Percentiles rank a stretch among this genome's conserved stretches.
Conservation (phyloP, 805 yeast species). For the Candida adriatica region DNA sequence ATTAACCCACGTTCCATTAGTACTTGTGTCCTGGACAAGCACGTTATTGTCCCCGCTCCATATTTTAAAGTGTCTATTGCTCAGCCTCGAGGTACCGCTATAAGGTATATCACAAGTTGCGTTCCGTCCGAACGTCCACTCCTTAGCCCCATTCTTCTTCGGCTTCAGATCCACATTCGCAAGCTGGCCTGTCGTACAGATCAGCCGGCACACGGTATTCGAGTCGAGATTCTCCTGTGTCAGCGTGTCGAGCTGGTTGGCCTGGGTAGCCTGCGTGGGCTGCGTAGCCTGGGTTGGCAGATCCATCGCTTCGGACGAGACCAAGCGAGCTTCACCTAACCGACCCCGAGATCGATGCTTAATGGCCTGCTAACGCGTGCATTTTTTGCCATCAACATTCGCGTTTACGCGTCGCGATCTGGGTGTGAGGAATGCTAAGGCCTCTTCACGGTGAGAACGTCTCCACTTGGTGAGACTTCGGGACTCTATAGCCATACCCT, state of each 20-base stretch:
- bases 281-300: conserved; percentile 35
- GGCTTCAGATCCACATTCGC: conserved; percentile 38
- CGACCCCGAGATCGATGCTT: too few relatives aligned
- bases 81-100: conserved; percentile 54
- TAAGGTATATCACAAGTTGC: conserved; percentile 56
- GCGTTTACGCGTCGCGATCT: background rate
- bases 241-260: conserved; percentile 20
- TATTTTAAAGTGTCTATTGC: conserved; percentile 67
- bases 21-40: conserved; percentile 56
- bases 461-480: too few relatives aligned
- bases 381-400: too few relatives aligned
- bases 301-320: conserved; percentile 22
- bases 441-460: background rate
- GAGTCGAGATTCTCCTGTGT: conserved; percentile 33
- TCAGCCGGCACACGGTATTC: conserved; percentile 44
- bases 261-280: conserved; percentile 32
- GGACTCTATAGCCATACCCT: too few relatives aligned
- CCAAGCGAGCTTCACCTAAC: too few relatives aligned
- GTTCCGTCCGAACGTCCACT: conserved; percentile 76
- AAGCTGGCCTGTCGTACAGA: conserved; percentile 54
- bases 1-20: conserved; percentile 91
- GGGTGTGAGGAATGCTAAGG: background rate
- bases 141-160: conserved; percentile 27
- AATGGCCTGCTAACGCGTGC: too few relatives aligned
- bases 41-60: conserved; percentile 57